Evolutionary conservation across 1,284 basidiomycete species (phyloP).

Genomic region (Xerocomus nothofagi): DNA sequence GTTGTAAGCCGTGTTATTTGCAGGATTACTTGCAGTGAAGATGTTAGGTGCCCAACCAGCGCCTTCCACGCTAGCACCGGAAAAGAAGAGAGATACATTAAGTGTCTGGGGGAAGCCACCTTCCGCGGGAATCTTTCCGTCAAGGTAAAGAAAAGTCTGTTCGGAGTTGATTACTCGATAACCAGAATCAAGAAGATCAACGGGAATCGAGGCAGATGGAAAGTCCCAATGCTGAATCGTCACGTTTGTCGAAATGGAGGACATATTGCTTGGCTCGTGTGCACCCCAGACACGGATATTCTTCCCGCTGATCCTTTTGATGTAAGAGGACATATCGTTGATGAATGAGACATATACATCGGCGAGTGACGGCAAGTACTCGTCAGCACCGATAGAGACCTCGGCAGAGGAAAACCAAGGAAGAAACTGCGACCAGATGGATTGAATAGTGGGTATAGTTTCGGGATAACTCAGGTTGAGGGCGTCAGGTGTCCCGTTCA

Average conservation of each 20-base stretch:
- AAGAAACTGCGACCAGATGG: slow-evolving; percentile 40
- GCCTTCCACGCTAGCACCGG: slow-evolving; percentile 29
- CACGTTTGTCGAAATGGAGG: slow-evolving; percentile 34
- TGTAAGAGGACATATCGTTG: slow-evolving; percentile 37
- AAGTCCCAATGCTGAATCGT: slow-evolving; percentile 44
- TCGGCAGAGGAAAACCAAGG: slow-evolving; percentile 40
- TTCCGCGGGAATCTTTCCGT: slow-evolving; percentile 36
- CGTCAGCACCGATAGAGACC: slow-evolving; percentile 43
- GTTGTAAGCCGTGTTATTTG: slow-evolving; percentile 34
- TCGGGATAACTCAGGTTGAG: slow-evolving; percentile 39
- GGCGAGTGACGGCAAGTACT: slow-evolving; percentile 36
- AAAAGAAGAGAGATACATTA: slow-evolving; percentile 33
- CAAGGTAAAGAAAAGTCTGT: slow-evolving; percentile 38
- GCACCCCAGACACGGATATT: slow-evolving; percentile 39
- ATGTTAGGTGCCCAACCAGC: slow-evolving; percentile 41
- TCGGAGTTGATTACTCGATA: slow-evolving; percentile 41
- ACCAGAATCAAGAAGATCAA: slow-evolving; percentile 34
- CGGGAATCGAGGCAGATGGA: slow-evolving; percentile 36
- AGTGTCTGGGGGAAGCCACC: slow-evolving; percentile 36
- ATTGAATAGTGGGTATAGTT: slow-evolving; percentile 38
- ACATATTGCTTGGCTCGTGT: slow-evolving; percentile 33
- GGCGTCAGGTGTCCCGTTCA: slow-evolving; percentile 32
- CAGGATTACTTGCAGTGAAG: slow-evolving; percentile 28
- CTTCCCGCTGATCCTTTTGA: slow-evolving; percentile 31
- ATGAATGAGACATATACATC: slow-evolving; percentile 39